Conservation (phyloP, 73 alveolate species). For the Paramecium biaurelia region DNA sequence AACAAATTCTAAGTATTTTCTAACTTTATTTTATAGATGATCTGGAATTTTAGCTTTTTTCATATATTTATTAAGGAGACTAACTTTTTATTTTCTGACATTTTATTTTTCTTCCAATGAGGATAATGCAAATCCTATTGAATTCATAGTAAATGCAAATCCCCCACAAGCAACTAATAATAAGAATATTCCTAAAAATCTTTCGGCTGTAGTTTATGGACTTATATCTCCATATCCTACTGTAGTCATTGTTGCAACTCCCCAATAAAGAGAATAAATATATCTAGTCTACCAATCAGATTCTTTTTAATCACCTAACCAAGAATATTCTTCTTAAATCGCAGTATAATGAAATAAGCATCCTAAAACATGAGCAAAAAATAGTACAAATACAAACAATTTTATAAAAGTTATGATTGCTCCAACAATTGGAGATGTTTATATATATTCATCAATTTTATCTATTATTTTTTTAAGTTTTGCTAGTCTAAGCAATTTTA, state of each 20-base stretch:
- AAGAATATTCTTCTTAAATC: background rate
- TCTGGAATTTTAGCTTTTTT: conserved; percentile 59
- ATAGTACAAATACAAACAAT: conserved; percentile 22
- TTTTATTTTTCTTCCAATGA: background rate
- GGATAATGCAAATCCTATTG: conserved; percentile 26
- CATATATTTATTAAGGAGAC: conserved; percentile 59
- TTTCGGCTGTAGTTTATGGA: conserved; percentile 67
- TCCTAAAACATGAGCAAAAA: conserved; percentile 35
- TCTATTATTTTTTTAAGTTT: background rate
- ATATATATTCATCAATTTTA: background rate
- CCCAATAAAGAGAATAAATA: conserved; percentile 72
- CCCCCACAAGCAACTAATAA: conserved; percentile 54
- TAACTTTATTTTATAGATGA: conserved; percentile 56
- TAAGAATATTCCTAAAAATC: conserved; percentile 64
- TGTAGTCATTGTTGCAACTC: conserved; percentile 76
- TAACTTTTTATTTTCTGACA: background rate
- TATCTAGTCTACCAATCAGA: conserved; percentile 42
- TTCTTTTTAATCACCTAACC: background rate
- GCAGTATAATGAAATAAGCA: conserved; percentile 6
- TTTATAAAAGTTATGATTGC: background rate
- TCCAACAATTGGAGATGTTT: background rate
- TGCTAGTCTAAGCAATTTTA: background rate
- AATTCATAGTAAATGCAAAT: conserved; percentile 56
- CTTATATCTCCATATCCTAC: conserved; percentile 82
- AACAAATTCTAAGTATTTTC: conserved; percentile 69